Conservation (phyloP, 2,329 filamentous ascomycete species). For the Botryotinia narcissicola region DNA sequence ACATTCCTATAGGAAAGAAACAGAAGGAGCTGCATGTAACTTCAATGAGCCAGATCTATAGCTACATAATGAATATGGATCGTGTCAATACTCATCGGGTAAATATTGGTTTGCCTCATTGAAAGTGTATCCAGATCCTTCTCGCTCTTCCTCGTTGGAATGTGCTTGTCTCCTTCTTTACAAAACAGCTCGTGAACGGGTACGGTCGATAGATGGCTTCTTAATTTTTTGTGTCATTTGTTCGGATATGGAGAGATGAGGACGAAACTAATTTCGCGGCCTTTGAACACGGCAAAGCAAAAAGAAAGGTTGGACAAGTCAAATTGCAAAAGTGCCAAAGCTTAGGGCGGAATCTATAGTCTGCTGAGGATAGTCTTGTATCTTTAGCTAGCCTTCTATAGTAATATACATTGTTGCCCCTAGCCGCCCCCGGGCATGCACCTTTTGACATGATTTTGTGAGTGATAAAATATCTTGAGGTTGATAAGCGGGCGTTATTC, state of each 20-base stretch:
- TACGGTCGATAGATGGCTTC: too few relatives aligned
- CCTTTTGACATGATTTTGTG: neutral
- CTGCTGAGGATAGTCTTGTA: neutral
- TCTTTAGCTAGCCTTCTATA: neutral
- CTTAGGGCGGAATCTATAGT: neutral
- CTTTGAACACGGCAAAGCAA: too few relatives aligned
- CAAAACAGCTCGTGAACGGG: neutral
- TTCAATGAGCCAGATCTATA: neutral
- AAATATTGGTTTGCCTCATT: neutral
- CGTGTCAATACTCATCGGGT: neutral
- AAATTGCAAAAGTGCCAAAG: neutral
- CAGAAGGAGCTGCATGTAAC: neutral
- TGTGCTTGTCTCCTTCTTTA: neutral
- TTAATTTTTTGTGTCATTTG: neutral
- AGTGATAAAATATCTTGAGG: neutral
- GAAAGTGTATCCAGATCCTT: accelerated
- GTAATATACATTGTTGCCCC: neutral
- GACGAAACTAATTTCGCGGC: too few relatives aligned
- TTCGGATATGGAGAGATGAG: neutral
- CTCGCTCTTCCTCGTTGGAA: neutral
- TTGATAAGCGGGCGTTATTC: neutral
- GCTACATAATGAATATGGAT: too few relatives aligned
- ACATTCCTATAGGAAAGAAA: neutral
- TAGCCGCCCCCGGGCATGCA: neutral
- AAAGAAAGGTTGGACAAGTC: neutral